Evolutionary conservation across 305 asterid species (phyloP), one percentile per base, ranked within the genome.

Genomic region (Plantago lanceolata): DNA sequence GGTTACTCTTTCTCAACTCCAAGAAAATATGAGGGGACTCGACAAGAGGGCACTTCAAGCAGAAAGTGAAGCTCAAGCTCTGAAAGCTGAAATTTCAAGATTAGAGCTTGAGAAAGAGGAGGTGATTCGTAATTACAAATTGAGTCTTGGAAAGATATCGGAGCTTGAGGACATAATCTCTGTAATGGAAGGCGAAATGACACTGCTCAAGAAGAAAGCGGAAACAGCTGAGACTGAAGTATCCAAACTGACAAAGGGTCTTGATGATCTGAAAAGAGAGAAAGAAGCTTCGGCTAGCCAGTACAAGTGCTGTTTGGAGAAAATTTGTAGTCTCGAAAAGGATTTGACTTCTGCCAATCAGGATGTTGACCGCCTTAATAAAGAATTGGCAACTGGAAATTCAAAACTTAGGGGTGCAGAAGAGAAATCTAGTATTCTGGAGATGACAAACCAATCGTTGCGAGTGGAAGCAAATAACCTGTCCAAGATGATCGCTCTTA

Each of bases 301-400:
- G 72, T 93, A 88, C 70, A 74, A 80, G 65, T 62, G 77, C 77
- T 89, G 90, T 84, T 76, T 84, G 76, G 90, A 84, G 86, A 87
- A 72, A 63, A 81, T 90, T 70, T 76, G 94, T 57, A 75, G 80
- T 75, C 96, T 93, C 19, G 89, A 90, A 78, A 70, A 60, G 40
- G 86, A 87, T 63, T 47, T 85, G 55, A 56, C 75, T 40, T 40
- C 47, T 51, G 84, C 88, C 18, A 84, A 71, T 66, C 80, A 74
- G 73, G 94, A 89, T 53, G 85, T 84, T 20, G 68, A 78, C 64
- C 81, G 79, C 28, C 96, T 90, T n/a, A 93, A 73, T 24, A 65
- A 57, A 33, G 88, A 82, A 48, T 74, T 85, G 59, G 60, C 72
- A 66, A 68, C 71, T 18, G 84, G 85, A 44, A 79, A 78, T 67